Conservation (phyloP, 2,329 filamentous ascomycete genomes). For the Neofusicoccum ribis region DNA sequence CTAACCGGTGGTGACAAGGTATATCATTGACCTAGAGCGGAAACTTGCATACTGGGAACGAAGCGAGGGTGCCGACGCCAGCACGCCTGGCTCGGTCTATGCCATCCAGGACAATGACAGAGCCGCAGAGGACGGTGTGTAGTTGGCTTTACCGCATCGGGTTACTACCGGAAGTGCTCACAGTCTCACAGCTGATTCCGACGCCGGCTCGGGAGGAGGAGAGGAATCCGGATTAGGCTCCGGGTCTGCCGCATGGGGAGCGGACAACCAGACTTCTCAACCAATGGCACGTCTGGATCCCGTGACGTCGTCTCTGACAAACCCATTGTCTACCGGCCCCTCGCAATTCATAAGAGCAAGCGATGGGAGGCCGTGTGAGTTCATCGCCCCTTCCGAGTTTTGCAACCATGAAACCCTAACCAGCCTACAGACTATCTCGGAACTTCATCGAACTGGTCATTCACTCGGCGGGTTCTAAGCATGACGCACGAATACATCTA, state of each 20-base stretch:
- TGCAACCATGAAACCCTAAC: background rate
- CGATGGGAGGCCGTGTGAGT: slow-evolving; percentile 17
- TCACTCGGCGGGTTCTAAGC: slow-evolving; percentile 51
- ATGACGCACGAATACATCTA: slow-evolving; percentile 51
- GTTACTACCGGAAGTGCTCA: background rate
- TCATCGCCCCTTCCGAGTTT: no score
- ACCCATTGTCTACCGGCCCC: slow-evolving; percentile 29
- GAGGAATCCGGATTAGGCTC: slow-evolving; percentile 18
- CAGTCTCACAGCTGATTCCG: background rate
- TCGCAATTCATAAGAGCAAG: slow-evolving; percentile 32
- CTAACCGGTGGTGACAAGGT: slow-evolving; percentile 21
- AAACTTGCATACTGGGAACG: slow-evolving; percentile 28
- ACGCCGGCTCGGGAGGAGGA: slow-evolving; percentile 14
- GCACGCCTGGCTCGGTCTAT: background rate
- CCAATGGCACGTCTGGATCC: background rate
- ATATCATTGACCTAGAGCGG: slow-evolving; percentile 30
- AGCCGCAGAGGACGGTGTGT: background rate
- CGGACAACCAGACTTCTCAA: background rate
- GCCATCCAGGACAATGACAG: background rate
- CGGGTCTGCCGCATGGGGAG: slow-evolving; percentile 21
- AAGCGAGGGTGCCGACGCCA: background rate
- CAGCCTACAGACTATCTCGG: slow-evolving; percentile 50
- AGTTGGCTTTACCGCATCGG: no score
- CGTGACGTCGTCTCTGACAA: slow-evolving; percentile 28
- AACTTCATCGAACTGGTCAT: slow-evolving; percentile 60